Conservation (phyloP, 805 yeast genomes). For the Candida tammaniensis region DNA sequence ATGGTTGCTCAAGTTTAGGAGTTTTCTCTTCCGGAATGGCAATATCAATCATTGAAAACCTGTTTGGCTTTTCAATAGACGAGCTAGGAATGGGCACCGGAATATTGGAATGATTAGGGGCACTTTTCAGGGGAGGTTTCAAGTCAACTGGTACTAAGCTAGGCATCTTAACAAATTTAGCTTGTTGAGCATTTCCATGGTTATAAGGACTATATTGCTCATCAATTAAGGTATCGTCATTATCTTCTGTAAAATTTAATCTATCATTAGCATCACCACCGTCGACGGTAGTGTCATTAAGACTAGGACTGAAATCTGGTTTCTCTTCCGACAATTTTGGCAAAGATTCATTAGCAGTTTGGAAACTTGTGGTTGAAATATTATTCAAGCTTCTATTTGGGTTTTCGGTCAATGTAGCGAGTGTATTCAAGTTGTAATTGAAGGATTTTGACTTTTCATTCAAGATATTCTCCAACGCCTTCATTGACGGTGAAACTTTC, state of each 20-base stretch:
- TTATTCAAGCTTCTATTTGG: background rate
- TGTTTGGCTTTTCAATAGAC: constrained; percentile 2
- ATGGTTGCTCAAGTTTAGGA: constrained; percentile 2
- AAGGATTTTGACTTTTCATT: constrained; percentile 18
- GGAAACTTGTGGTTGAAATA: constrained; percentile 9
- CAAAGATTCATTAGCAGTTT: constrained; percentile 11
- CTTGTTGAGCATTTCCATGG: too few species aligned
- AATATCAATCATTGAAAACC: constrained; percentile 8
- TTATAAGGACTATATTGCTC: constrained; percentile 5
- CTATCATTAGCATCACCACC: constrained; percentile 6
- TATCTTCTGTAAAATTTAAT: constrained; percentile 13
- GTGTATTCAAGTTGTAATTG: constrained; percentile 11
- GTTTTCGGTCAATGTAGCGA: constrained; percentile 1
- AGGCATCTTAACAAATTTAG: constrained; percentile 14
- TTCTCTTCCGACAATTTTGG: background rate
- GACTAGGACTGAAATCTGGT: constrained; percentile 2
- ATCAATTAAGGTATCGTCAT: constrained; percentile 26
- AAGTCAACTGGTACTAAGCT: constrained; percentile 12
- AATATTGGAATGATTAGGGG: background rate
- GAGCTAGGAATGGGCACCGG: too few species aligned
- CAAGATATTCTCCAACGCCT: constrained; percentile 37
- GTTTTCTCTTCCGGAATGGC: constrained; percentile 5
- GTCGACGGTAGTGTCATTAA: constrained; percentile 13
- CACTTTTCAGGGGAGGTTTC: background rate
- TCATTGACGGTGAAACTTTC: constrained; percentile 40